A percentile compares a stretch with the other conserved stretches of the same genome.
phyloP scores from a whole-genome alignment of 2,329 filamentous ascomycete genomes.

The Colletotrichum horii region DNA sequence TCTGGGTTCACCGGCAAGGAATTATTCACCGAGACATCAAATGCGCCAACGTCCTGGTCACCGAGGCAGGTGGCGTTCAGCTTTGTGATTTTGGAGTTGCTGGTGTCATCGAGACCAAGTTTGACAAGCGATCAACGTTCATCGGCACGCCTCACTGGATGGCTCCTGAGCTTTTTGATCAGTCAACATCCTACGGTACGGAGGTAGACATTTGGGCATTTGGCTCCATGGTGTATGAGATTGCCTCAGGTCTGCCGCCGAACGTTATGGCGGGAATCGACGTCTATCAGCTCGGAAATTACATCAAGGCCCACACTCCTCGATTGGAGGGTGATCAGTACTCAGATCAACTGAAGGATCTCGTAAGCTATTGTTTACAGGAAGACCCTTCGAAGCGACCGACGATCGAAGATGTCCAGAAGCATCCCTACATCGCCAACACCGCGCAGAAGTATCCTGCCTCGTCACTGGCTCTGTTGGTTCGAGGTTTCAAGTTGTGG shows the following conservation, averaged over 20 bases:
- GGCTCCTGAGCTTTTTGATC: slow-evolving; percentile 78
- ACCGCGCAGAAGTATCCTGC: slow-evolving; percentile 69
- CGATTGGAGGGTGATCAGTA: slow-evolving; percentile 75
- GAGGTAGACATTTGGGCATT: slow-evolving; percentile 87
- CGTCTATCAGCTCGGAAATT: slow-evolving; percentile 51
- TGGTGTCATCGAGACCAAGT: slow-evolving; percentile 75
- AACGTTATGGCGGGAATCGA: slow-evolving; percentile 64
- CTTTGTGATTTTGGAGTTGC: slow-evolving; percentile 87
- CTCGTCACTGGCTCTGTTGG: slow-evolving; percentile 65
- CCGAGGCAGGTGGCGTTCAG: slow-evolving; percentile 77
- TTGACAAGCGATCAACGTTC: slow-evolving; percentile 79
- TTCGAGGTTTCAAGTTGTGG: slow-evolving; percentile 77
- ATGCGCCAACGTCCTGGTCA: slow-evolving; percentile 81
- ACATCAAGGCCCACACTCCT: slow-evolving; percentile 67
- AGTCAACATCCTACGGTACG: slow-evolving; percentile 68
- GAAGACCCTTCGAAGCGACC: slow-evolving; percentile 73
- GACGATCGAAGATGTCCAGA: slow-evolving; percentile 71
- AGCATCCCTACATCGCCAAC: slow-evolving; percentile 71
- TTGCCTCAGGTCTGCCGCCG: slow-evolving; percentile 78
- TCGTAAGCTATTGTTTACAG: slow-evolving; percentile 76
- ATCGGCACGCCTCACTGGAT: slow-evolving; percentile 88
- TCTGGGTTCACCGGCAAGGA: slow-evolving; percentile 71
- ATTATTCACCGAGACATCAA: slow-evolving; percentile 77
- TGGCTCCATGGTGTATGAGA: slow-evolving; percentile 80
- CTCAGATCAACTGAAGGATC: slow-evolving; percentile 69